phyloP scores from a whole-genome alignment of 768 basidiomycete genomes.

The Suillus brevipes region DNA sequence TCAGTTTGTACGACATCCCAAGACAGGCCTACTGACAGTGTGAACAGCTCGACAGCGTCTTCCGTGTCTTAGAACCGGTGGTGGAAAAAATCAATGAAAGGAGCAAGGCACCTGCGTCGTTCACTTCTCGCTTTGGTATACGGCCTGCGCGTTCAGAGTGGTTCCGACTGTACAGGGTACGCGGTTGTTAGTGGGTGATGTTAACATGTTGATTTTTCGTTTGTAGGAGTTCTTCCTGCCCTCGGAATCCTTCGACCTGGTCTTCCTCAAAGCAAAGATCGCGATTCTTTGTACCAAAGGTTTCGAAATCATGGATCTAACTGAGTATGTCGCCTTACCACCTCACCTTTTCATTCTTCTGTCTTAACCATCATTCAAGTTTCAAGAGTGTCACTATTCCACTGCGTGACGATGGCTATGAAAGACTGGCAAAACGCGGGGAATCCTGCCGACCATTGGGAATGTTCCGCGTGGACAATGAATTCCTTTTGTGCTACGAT shows the following conservation, averaged over 20 bases:
- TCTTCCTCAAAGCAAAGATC: constrained; percentile 92
- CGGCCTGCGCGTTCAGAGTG: constrained; percentile 84
- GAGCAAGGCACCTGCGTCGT: constrained; percentile 65
- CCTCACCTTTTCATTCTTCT: not conserved
- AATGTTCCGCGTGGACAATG: constrained; percentile 88
- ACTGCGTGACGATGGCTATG: constrained; percentile 69
- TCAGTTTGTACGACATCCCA: constrained; percentile 31
- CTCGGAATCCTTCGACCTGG: constrained; percentile 85
- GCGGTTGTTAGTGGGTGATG: not conserved
- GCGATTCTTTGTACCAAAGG: constrained; percentile 92
- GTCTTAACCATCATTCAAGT: constrained; percentile 35
- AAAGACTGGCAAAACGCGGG: constrained; percentile 75
- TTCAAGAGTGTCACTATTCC: constrained; percentile 91
- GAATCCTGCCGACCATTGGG: constrained; percentile 82
- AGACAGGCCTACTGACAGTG: constrained; percentile 2
- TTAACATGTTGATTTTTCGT: constrained; percentile 2
- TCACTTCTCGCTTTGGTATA: constrained; percentile 74
- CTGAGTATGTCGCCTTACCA: constrained; percentile 58
- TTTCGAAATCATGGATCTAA: constrained; percentile 97
- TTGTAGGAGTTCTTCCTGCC: constrained; percentile 86
- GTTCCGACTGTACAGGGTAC: constrained; percentile 87
- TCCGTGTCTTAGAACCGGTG: constrained; percentile 98
- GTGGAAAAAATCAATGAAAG: constrained; percentile 83
- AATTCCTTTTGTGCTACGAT: constrained; percentile 88
- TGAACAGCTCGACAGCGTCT: constrained; percentile 77